phyloP scores from a whole-genome alignment of 495 filamentous ascomycete genomes.

The Niebla homalea region DNA sequence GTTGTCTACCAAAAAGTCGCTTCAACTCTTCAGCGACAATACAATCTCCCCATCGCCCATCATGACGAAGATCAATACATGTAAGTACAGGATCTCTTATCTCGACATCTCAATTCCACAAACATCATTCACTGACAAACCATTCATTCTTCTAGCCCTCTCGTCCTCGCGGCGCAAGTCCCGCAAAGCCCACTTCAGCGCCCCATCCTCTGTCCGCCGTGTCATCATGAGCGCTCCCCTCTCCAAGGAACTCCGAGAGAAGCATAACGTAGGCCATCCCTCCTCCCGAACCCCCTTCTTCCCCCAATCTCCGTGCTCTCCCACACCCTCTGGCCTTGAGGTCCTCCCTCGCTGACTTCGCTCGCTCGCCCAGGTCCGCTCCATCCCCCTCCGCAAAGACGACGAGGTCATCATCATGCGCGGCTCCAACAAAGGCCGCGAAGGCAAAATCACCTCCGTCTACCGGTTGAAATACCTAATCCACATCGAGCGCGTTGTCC shows the following conservation, averaged over 20 bases:
- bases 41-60: conserved; percentile 3
- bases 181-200: conserved; percentile 91
- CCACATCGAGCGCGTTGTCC: conserved; percentile 81
- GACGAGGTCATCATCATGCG: conserved; percentile 87
- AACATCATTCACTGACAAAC: not conserved
- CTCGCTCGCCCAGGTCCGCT: conserved; percentile 54
- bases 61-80: conserved; percentile 20
- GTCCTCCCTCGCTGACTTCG: not conserved
- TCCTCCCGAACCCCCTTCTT: conserved; percentile 10
- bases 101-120: not conserved
- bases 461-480: conserved; percentile 97
- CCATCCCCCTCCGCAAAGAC: conserved; percentile 95
- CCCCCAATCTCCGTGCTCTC: not conserved
- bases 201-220: conserved; percentile 81
- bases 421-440: conserved; percentile 83
- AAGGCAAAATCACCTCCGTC: conserved; percentile 75
- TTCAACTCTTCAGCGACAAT: not conserved
- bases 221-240: conserved; percentile 88
- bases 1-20: no score
- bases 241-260: conserved; percentile 88
- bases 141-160: conserved; percentile 33
- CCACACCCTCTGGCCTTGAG: not conserved
- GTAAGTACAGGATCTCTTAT: conserved; percentile 1
- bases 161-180: conserved; percentile 89
- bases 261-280: conserved; percentile 65